Base-by-base conservation (phyloP, 371 early-diverging fungal species). In the Zychaea mexicana region DNA sequence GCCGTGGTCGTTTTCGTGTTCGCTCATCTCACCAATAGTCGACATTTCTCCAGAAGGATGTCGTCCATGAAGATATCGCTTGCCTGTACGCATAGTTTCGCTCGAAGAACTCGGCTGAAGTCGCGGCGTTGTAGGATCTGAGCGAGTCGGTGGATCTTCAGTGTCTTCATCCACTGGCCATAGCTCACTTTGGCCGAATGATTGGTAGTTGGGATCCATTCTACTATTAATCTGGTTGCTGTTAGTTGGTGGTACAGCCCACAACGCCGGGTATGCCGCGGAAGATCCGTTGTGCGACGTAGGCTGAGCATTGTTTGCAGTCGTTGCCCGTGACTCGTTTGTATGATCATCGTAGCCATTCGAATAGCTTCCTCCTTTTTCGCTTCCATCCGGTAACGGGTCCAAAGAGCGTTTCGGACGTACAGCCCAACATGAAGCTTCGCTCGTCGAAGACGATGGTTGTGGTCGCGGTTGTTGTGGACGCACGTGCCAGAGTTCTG, bases 161-260 rank as follows among this genome's bases (percentile, higher is more conserved):
- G 21, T 22, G 53, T 46, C 56, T 39, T 62, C 64, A 32, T 62
- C 68, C 8, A 63, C 62, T 45, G 68, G 52, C 61, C 56, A 58
- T n/a, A 57, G 33, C 3, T 57, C 64, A 38, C 19, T 26, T 17
- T 30, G 46, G 8, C 46, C 30, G 27, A 27, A 36, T 12, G 32
- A 49, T 45, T 33, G 27, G 21, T 26, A 49, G 33, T 33, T 30
- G 36, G 53, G 21, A 17, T 26, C 55, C 54, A 59, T 52, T 45
- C 28, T 26, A 30, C 24, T 47, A 6, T 19, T 33, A 27, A 27
- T 59, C 32, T 53, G 61, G 28, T 49, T 42, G 28, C 38, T 39
- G 21, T 49, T 57, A 47, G 49, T 12, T 19, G 64, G 64, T 27
- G 64, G 57, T 19, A 56, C 64, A 57, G 64, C 64, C 64, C 64